phyloP scores from a whole-genome alignment of 1,139 yeast genomes.

The Geotrichum cucujoidarum region DNA sequence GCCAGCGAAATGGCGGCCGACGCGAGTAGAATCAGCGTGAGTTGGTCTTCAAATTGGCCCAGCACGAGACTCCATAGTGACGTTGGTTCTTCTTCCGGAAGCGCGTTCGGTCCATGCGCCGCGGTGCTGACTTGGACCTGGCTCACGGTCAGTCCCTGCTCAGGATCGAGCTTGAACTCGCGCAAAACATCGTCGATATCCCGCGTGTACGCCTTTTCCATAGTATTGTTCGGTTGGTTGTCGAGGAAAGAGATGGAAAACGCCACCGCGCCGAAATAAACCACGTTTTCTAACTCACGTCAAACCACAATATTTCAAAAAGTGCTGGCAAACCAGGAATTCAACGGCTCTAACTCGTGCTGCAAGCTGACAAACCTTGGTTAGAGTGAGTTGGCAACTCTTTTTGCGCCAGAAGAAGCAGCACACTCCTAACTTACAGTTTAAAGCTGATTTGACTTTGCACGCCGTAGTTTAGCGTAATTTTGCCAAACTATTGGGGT shows the following conservation, averaged over 20 bases:
- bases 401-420: too few relatives aligned
- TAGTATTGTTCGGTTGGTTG: conserved; percentile 13
- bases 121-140: conserved; percentile 26
- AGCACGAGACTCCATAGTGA: conserved; percentile 37
- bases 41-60: conserved; percentile 40
- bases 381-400: too few relatives aligned
- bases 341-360: too few relatives aligned
- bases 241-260: neutral
- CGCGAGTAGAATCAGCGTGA: conserved; percentile 37
- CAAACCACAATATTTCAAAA: too few relatives aligned
- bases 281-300: neutral
- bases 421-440: too few relatives aligned
- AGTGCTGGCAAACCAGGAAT: too few relatives aligned
- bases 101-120: conserved; percentile 30
- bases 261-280: neutral
- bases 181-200: conserved; percentile 27
- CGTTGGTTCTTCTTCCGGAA: conserved; percentile 37
- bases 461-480: too few relatives aligned
- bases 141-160: conserved; percentile 26
- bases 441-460: too few relatives aligned
- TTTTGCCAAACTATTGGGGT: too few relatives aligned
- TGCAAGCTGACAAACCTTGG: too few relatives aligned
- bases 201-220: conserved; percentile 28
- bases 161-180: conserved; percentile 26
- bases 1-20: conserved; percentile 40